Evolutionary conservation across 768 basidiomycete species (phyloP).

Genomic region (Naganishia antarctica): DNA sequence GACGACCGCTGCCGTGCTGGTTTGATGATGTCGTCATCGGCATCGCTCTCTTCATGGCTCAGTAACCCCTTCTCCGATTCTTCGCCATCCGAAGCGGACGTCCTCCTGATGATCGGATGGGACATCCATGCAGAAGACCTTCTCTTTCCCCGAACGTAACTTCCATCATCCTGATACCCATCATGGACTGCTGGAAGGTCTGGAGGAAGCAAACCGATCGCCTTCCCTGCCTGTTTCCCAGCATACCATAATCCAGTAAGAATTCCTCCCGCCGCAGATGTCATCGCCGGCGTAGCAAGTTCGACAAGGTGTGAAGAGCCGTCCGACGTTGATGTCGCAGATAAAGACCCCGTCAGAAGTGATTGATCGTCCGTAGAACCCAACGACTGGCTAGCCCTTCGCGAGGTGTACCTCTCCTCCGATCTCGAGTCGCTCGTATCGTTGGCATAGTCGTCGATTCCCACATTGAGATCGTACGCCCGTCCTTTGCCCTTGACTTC

Average conservation of each 20-base stretch:
- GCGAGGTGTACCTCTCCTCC: not conserved
- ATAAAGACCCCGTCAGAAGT: not conserved
- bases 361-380: not conserved
- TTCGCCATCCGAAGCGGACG: slow-evolving; percentile 5
- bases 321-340: not conserved
- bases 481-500: not conserved
- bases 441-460: not conserved
- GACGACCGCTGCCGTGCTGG: not conserved
- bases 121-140: not conserved
- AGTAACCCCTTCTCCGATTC: slow-evolving; percentile 18
- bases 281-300: not conserved
- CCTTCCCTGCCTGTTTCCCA: slow-evolving; percentile 3
- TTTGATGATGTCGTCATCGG: not conserved
- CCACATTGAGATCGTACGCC: not conserved
- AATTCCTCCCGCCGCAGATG: slow-evolving; percentile 20
- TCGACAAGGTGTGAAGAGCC: not conserved
- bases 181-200: not conserved
- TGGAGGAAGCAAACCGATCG: not conserved
- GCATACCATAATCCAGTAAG: slow-evolving; percentile 17
- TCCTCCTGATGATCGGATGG: not conserved
- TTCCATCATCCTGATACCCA: not conserved
- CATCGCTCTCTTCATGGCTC: slow-evolving; percentile 1
- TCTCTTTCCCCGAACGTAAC: not conserved
- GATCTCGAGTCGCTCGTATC: not conserved
- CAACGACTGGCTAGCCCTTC: not conserved